These are phyloP conservation scores for Scutellaria galericulata DNA, from an alignment of 257 asterid species.

Conservation along the genomic window DNA sequence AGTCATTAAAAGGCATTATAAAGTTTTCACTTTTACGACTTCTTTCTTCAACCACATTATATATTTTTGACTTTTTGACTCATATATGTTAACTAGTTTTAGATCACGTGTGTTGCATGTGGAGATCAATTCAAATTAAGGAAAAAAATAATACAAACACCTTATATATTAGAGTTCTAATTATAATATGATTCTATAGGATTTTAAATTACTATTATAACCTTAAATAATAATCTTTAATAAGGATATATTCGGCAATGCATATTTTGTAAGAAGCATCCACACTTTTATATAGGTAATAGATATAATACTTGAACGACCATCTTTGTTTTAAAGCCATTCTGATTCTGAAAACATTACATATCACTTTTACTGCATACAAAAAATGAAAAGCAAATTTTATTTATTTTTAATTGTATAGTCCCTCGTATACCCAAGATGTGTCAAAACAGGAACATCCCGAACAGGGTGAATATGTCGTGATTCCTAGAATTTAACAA, in stretches of 20 bases:
- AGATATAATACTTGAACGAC: not conserved
- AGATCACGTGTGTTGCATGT: too few species aligned
- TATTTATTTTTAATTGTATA: not conserved
- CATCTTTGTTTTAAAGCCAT: not conserved
- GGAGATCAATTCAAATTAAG: too few species aligned
- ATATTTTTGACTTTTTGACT: not conserved
- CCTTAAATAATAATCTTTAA: too few species aligned
- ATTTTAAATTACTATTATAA: too few species aligned
- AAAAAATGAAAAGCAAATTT: not conserved
- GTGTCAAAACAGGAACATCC: constrained; percentile 2
- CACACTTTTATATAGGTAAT: too few species aligned
- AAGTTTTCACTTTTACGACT: not conserved
- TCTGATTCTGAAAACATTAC: not conserved
- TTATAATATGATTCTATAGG: too few species aligned
- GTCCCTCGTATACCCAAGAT: not conserved
- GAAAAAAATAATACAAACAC: too few species aligned
- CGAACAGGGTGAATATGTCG: not conserved
- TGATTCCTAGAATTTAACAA: constrained; percentile 25
- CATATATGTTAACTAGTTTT: not conserved
- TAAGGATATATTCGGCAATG: too few species aligned
- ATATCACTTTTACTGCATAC: not conserved
- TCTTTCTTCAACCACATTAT: not conserved
- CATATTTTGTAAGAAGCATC: too few species aligned
- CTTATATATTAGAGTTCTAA: too few species aligned
- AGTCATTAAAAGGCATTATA: too few species aligned